Conservation (phyloP, 2,329 filamentous ascomycete species). For the Aspergillus jensenii region DNA sequence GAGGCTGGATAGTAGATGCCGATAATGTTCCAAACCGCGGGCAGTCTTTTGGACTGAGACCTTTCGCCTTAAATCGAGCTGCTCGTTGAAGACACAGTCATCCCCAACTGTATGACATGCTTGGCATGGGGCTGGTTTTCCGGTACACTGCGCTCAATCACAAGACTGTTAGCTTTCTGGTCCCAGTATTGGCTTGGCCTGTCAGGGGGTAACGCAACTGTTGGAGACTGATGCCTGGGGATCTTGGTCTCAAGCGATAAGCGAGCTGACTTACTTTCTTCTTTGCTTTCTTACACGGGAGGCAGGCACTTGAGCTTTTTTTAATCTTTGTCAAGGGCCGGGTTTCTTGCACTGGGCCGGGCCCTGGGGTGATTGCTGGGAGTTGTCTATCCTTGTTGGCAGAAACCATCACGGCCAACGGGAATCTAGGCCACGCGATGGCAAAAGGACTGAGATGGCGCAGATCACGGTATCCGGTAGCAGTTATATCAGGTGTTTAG, state of each 20-base stretch:
- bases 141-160: conserved; percentile 30
- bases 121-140: conserved; percentile 35
- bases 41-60: conserved; percentile 36
- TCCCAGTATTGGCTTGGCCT: no score
- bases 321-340: conserved; percentile 27
- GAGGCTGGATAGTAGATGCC: conserved; percentile 30
- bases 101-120: conserved; percentile 31
- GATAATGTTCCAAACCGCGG: conserved; percentile 35
- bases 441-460: no score
- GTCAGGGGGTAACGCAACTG: no score
- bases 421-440: not conserved
- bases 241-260: not conserved
- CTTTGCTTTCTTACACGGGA: conserved; percentile 38
- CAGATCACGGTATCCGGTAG: no score
- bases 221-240: not conserved
- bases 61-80: conserved; percentile 37
- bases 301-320: conserved; percentile 38
- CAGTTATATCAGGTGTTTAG: no score
- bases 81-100: conserved; percentile 37
- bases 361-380: conserved; percentile 28
- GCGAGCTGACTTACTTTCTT: conserved; percentile 29
- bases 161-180: conserved; percentile 2
- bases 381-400: conserved; percentile 25
- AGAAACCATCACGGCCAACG: conserved; percentile 13
- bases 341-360: conserved; percentile 18